Conservation (phyloP, 129 eudicot species). For the Ambrosia artemisiifolia region DNA sequence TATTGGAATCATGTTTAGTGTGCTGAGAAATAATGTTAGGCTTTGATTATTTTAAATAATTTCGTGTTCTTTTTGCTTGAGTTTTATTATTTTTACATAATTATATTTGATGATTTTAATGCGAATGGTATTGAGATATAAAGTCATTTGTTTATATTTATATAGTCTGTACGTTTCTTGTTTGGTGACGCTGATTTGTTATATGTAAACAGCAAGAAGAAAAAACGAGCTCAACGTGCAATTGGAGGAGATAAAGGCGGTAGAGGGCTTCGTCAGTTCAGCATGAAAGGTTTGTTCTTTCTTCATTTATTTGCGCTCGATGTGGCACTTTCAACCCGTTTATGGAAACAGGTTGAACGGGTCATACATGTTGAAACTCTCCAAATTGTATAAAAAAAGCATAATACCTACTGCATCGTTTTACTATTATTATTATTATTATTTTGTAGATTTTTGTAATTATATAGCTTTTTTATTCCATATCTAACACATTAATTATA, state of each 20-base stretch:
- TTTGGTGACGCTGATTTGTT: slow-evolving; percentile 5
- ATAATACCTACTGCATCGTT: background rate
- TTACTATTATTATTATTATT: background rate
- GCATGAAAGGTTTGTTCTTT: slow-evolving; percentile 72
- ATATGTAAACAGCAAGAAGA: slow-evolving; percentile 51
- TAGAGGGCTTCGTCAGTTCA: slow-evolving; percentile 85
- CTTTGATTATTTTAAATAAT: background rate
- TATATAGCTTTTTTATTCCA: background rate
- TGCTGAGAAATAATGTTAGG: background rate
- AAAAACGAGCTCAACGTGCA: slow-evolving; percentile 77
- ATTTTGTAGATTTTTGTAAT: background rate
- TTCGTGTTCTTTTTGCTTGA: background rate
- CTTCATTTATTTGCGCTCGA: background rate
- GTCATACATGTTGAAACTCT: background rate
- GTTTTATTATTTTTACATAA: background rate
- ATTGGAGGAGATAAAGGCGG: slow-evolving; percentile 81
- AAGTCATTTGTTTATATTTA: background rate
- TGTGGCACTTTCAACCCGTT: background rate
- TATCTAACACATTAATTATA: background rate
- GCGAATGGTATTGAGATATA: background rate
- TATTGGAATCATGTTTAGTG: background rate
- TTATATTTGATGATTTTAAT: background rate
- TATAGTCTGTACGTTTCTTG: background rate
- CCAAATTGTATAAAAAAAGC: background rate
- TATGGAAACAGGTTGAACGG: background rate